Evolutionary conservation across 225 moss, liverwort and hornwort genomes (phyloP).

Genomic region (Pleurozium schreberi): DNA sequence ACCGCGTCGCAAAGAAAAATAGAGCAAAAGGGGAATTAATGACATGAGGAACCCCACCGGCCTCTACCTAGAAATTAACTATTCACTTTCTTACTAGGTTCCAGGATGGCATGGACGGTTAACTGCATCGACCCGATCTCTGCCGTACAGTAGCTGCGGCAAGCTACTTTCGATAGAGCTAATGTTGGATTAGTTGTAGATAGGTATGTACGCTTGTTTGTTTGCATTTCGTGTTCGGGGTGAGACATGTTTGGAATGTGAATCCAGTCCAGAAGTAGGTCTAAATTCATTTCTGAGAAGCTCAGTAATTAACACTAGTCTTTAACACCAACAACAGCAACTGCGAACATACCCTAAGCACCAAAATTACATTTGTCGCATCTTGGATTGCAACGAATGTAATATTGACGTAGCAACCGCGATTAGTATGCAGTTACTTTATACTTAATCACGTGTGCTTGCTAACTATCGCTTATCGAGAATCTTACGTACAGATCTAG

Average conservation of each 20-base stretch:
- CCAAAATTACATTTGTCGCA: not conserved
- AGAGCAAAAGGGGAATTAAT: not conserved
- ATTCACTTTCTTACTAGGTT: not conserved
- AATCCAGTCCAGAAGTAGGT: no score
- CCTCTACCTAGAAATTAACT: not conserved
- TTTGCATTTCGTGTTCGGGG: no score
- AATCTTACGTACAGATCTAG: not conserved
- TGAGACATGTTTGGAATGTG: no score
- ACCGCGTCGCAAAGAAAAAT: not conserved
- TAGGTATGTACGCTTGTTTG: no score
- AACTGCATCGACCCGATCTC: not conserved
- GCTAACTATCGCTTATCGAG: not conserved
- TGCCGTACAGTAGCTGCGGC: not conserved
- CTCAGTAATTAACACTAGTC: no score
- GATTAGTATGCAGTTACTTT: not conserved
- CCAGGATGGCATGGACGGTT: not conserved
- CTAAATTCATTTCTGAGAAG: no score
- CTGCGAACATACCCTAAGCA: no score
- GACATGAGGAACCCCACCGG: not conserved
- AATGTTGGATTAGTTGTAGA: no score
- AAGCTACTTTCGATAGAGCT: not conserved
- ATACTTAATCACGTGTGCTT: not conserved
- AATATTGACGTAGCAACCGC: not conserved
- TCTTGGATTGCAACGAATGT: not conserved
- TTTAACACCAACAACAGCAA: no score